These are phyloP conservation scores for Talaromyces sp. DNA, from an alignment of 2,329 filamentous ascomycete genomes.

Conservation along the genomic window DNA sequence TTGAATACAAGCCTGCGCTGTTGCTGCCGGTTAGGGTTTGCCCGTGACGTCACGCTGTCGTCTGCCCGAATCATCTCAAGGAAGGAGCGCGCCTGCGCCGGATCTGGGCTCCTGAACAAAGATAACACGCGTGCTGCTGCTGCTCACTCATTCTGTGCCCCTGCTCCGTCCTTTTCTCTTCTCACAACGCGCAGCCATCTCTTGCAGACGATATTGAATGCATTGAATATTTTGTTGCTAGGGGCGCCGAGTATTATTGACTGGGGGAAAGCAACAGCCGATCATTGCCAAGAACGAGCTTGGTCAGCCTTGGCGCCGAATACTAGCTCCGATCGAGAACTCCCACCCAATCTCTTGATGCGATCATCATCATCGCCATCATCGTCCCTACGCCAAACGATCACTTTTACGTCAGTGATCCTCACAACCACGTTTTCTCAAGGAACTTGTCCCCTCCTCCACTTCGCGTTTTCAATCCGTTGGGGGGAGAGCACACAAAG, in stretches of 20 bases:
- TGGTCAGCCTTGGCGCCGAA: neutral
- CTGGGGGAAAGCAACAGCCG: neutral
- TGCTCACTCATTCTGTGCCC: neutral
- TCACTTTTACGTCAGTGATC: neutral
- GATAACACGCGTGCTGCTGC: neutral
- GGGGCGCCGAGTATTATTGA: neutral
- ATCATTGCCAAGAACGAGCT: neutral
- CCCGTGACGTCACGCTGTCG: slow-evolving; percentile 7
- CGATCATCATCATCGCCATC: neutral
- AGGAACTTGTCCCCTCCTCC: neutral
- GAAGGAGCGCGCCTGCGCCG: neutral
- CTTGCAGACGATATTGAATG: neutral
- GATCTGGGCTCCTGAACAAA: neutral
- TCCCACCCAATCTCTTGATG: neutral
- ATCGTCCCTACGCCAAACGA: neutral
- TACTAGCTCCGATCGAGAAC: neutral
- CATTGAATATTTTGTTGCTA: neutral
- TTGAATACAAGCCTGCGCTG: neutral
- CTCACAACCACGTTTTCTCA: neutral
- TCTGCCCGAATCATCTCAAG: neutral
- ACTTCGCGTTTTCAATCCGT: neutral
- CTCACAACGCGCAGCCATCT: too few species aligned
- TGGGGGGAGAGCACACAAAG: neutral
- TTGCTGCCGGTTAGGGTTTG: slow-evolving; percentile 1
- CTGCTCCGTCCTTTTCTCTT: neutral